These are phyloP conservation scores for Stephania cephalantha DNA, from an alignment of 164 flowering plant species.

Conservation along the genomic window DNA sequence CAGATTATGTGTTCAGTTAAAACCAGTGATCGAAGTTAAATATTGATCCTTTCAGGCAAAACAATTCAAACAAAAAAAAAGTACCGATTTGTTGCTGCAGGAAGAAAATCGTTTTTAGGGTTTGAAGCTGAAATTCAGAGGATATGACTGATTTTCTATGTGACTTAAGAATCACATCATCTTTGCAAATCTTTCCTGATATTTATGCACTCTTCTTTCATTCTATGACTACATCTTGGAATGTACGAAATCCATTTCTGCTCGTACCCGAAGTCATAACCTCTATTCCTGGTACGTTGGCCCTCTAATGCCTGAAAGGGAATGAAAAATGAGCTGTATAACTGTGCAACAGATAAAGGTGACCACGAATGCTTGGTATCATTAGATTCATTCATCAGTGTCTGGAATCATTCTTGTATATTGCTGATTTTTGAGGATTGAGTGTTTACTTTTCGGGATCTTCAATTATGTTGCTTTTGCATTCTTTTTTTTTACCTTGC, in stretches of 20 bases:
- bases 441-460: not conserved
- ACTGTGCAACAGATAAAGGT: not conserved
- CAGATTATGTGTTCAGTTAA: not conserved
- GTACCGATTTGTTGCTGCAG: not conserved
- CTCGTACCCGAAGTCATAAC: not conserved
- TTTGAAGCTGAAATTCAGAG: not conserved
- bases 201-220: not conserved
- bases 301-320: not conserved
- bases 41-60: not conserved
- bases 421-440: not conserved
- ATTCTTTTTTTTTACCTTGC: not conserved
- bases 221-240: not conserved
- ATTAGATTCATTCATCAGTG: not conserved
- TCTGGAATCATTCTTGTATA: not conserved
- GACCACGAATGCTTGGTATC: not conserved
- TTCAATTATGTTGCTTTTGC: not conserved
- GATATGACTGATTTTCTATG: not conserved
- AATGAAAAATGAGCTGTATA: not conserved
- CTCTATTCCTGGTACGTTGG: not conserved
- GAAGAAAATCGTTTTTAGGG: not conserved
- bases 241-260: not conserved
- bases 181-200: not conserved
- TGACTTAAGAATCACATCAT: not conserved
- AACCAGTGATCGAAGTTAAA: not conserved
- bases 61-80: not conserved